A percentile compares a stretch with the other conserved stretches of the same genome.
Conservation (phyloP, 495 filamentous ascomycete species). For the Umbilicaria muhlenbergii region DNA sequence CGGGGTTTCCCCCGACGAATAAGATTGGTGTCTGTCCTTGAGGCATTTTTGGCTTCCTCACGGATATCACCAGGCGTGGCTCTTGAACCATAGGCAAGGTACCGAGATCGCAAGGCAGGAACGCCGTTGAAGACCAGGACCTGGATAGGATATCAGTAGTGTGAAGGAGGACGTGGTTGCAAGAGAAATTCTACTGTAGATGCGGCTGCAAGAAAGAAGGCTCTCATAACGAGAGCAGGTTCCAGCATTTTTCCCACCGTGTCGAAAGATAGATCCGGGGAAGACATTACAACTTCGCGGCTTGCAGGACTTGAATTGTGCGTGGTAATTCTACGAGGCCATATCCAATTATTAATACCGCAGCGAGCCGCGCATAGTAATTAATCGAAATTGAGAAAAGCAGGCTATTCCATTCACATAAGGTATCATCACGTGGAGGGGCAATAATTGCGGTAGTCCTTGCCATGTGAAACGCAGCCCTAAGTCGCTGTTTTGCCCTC, state of each 20-base stretch:
- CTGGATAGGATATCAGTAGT: conserved; percentile 21
- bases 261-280: not conserved
- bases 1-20: conserved; percentile 5
- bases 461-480: no score
- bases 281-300: not conserved
- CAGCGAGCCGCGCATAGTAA: not conserved
- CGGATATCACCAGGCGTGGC: conserved; percentile 14
- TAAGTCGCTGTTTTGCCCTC: no score
- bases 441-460: no score
- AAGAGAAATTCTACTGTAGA: conserved; percentile 27
- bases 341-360: not conserved
- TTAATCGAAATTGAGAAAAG: not conserved
- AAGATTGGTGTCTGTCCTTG: not conserved
- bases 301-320: not conserved
- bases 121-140: conserved; percentile 35
- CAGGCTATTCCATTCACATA: no score
- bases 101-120: conserved; percentile 34
- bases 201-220: conserved; percentile 29
- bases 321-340: not conserved
- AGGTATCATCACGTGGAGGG: no score
- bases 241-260: conserved; percentile 14
- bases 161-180: not conserved
- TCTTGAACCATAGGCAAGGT: conserved; percentile 44
- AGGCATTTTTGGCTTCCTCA: not conserved
- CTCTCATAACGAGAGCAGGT: conserved; percentile 24